A percentile compares a stretch with the other conserved stretches of the same genome.
Evolutionary conservation across 495 filamentous ascomycete species (phyloP).

Genomic region (Stereocaulon alpinum): DNA sequence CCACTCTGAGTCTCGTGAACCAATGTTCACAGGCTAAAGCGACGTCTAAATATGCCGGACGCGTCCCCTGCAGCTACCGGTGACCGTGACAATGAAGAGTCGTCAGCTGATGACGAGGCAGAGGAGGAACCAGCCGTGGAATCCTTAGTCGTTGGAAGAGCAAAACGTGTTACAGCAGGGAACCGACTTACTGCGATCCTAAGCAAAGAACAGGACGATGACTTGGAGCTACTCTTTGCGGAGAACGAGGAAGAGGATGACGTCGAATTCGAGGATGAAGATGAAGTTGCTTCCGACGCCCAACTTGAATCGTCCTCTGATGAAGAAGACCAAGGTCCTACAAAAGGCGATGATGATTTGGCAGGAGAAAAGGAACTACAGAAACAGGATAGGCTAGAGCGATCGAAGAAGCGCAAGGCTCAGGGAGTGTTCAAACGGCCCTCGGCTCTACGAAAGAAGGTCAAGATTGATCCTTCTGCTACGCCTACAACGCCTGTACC

Average conservation of each 20-base stretch:
- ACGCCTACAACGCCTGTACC: constrained; percentile 36
- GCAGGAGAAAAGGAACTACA: constrained; percentile 58
- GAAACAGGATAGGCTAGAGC: constrained; percentile 41
- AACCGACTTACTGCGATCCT: constrained; percentile 73
- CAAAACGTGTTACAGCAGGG: constrained; percentile 76
- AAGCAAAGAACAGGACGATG: constrained; percentile 64
- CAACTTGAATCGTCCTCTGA: constrained; percentile 75
- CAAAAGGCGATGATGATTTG: constrained; percentile 45
- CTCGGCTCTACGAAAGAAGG: constrained; percentile 46
- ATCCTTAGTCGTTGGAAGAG: constrained; percentile 66
- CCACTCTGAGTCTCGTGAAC: neutral
- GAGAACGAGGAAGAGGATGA: constrained; percentile 85
- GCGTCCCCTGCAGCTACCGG: constrained; percentile 4
- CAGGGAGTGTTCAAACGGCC: constrained; percentile 43
- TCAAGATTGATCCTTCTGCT: constrained; percentile 51
- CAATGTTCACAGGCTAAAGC: neutral
- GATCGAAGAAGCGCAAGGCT: constrained; percentile 65
- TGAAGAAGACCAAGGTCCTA: constrained; percentile 64
- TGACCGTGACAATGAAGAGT: constrained; percentile 6
- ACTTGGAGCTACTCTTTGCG: constrained; percentile 70
- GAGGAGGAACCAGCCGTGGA: constrained; percentile 39
- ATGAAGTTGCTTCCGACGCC: constrained; percentile 60
- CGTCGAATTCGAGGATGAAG: constrained; percentile 62
- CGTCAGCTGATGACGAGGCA: constrained; percentile 7
- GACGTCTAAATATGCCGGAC: neutral